phyloP scores from a whole-genome alignment of 148 eudicot species.

The Vaccinium darrowii region DNA sequence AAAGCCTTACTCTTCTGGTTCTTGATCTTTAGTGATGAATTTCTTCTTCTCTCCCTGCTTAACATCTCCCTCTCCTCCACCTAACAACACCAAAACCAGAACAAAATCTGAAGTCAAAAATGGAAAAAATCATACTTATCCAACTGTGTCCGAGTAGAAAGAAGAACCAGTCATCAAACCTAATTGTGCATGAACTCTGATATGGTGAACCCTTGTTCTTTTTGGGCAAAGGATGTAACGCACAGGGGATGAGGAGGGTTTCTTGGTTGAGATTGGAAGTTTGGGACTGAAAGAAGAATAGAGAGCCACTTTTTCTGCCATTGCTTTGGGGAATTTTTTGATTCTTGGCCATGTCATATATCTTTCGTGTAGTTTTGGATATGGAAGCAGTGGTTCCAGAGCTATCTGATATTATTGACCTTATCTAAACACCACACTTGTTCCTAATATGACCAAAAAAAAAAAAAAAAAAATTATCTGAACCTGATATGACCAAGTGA shows the following conservation, averaged over 20 bases:
- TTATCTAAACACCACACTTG: constrained; percentile 8
- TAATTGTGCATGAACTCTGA: constrained; percentile 57
- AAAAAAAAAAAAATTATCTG: too few species aligned
- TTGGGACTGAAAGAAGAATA: constrained; percentile 40
- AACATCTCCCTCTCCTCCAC: constrained; percentile 67
- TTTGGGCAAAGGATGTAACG: constrained; percentile 21
- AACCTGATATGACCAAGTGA: too few species aligned
- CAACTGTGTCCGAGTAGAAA: not conserved
- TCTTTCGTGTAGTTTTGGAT: constrained; percentile 21
- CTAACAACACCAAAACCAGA: constrained; percentile 27
- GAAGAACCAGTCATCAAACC: constrained; percentile 30
- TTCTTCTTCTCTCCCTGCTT: constrained; percentile 77
- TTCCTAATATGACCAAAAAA: not conserved
- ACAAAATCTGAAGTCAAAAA: not conserved
- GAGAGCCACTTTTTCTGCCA: constrained; percentile 58
- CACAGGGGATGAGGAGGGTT: constrained; percentile 25
- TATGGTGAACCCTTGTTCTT: constrained; percentile 22
- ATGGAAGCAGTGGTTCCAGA: constrained; percentile 25
- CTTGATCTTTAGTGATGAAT: constrained; percentile 89
- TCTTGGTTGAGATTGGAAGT: constrained; percentile 28
- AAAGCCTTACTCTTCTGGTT: constrained; percentile 80
- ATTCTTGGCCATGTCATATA: not conserved
- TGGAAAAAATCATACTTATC: not conserved
- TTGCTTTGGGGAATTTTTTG: constrained; percentile 20
- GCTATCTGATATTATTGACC: not conserved